Evolutionary conservation across 352 stramenopile genomes (phyloP), one percentile per base, ranked within the genome.

Genomic region (Globisporangium barbulae): DNA sequence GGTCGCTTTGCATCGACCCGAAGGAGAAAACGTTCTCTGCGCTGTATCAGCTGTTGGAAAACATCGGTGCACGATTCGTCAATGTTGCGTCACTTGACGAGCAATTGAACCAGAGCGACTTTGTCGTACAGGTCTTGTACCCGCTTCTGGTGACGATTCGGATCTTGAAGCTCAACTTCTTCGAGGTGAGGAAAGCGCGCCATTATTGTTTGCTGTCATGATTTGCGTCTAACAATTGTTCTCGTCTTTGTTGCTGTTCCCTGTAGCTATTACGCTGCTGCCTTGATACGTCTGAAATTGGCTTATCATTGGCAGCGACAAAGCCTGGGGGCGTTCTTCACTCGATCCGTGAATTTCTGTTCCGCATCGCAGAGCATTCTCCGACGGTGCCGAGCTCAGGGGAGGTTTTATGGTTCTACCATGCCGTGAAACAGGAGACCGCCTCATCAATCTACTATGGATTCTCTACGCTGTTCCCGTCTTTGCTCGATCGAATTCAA

Each of bases 151-250:
- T 94, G 22, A 79, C 79, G 17, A 71, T 93, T 49, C 79, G 82
- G 21, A 53, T 96, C 9, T 64, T 96, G 13, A 96, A 96, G 57
- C 64, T 94, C 5, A 96, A 96, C 70, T 90, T 96, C 49, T 96
- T 93, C 33, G 88, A 96, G 82, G 86, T 94, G 72, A 58, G 74
- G 37, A 41, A 13, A 17, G 44, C 33, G 15, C 17, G 8, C 17
- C 7, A 30, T 8, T 8, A 25, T 37, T 1, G 12, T 19, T 37
- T 60, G 28, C 68, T 19, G 22, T 12, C 41, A 49, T 25, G 19
- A 31, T 5, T 66, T 17, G 30, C 19, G 15, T 31, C 28, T 49
- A 17, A 48, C 15, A 19, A 47, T 13, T 47, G 9, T 19, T 28
- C 3, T 61, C 44, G 3, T 21, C 12, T 7, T 10, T 54, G 35